Conservation (phyloP, 805 yeast genomes). For the Tetrapisispora iriomotensis region DNA sequence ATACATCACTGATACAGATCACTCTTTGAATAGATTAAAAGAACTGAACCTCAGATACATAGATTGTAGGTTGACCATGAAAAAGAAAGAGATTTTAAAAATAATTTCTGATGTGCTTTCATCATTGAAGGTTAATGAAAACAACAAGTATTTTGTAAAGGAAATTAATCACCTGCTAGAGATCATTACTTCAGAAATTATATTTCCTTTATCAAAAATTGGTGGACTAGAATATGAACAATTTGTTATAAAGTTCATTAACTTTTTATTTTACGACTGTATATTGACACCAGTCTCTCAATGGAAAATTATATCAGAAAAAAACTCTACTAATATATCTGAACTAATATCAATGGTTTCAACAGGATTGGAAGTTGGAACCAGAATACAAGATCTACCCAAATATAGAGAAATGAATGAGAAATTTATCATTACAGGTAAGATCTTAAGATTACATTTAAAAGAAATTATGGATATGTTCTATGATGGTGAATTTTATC, state of each 20-base stretch:
- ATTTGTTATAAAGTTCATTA: conserved; percentile 10
- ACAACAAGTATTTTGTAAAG: conserved; percentile 16
- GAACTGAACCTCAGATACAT: conserved; percentile 18
- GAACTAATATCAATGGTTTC: conserved; percentile 21
- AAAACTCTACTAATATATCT: conserved; percentile 24
- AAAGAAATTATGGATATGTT: conserved; percentile 34
- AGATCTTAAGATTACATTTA: conserved; percentile 30
- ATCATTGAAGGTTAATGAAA: conserved; percentile 16
- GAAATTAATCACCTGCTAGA: conserved; percentile 16
- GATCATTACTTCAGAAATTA: conserved; percentile 11
- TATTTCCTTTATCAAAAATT: conserved; percentile 12
- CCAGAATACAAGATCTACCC: conserved; percentile 10
- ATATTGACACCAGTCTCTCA: conserved; percentile 14
- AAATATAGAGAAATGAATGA: conserved; percentile 21
- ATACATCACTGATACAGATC: conserved; percentile 5
- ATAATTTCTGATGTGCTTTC: conserved; percentile 13
- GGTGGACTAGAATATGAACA: conserved; percentile 8
- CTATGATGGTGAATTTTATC: conserved; percentile 33
- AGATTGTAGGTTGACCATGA: conserved; percentile 11
- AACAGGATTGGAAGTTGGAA: conserved; percentile 13
- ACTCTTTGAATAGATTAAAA: conserved; percentile 10
- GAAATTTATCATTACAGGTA: conserved; percentile 21
- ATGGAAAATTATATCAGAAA: conserved; percentile 29
- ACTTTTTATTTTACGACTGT: conserved; percentile 17
- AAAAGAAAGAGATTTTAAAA: conserved; percentile 10